Evolutionary conservation across 176 grass and related monocot species (phyloP), one percentile per base, ranked within the genome.

Genomic region (Rhynchospora tenuis): DNA sequence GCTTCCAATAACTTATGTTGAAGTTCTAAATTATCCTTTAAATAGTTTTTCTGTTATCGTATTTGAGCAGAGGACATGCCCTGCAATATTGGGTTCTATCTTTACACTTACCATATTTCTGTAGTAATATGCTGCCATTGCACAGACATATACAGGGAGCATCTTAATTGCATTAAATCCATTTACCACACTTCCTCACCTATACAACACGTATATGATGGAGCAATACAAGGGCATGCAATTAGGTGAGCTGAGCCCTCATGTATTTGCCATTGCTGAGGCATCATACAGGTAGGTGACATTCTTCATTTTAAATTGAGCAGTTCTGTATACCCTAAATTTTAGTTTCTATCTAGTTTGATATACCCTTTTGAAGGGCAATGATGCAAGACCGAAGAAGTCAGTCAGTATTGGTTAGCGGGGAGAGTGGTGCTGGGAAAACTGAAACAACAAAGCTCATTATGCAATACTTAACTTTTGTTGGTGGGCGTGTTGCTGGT

Each of bases 341-440:
- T 27, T 47, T 76, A 60, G 8, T 45, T 77, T 82, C 44, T 72
- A 51, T 75, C 28, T 27, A 75, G 54, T 29, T 75, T 54, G 46
- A 54, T 75, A 54, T 75, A 75, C 14, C 63, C 73, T 90, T 31
- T 89, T 86, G 24, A 82, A 96, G 93, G 83, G 86, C 91, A 47
- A 93, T 97, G 94, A 86, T 93, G 81, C 68, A 57, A 1, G 84
- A 97, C 28, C 54, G 59, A 59, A 15, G 38, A 52, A 93, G 86
- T 81, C 94, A 94, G 86, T 97, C 91, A 52, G 91, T 97, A 81
- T 83, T 97, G 75, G 91, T 94, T 71, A 97, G 91, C 84, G 94
- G 94, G 64, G 94, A 97, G 74, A 97, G 91, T 11, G 94, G 94
- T 45, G 94, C 89, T 58, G 91, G 89, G 62, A 97, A 97, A 82